Percentiles rank a stretch among this genome's conserved stretches.
Evolutionary conservation across 2,329 filamentous ascomycete genomes (phyloP).

Genomic region (Fusarium dlaminii): DNA sequence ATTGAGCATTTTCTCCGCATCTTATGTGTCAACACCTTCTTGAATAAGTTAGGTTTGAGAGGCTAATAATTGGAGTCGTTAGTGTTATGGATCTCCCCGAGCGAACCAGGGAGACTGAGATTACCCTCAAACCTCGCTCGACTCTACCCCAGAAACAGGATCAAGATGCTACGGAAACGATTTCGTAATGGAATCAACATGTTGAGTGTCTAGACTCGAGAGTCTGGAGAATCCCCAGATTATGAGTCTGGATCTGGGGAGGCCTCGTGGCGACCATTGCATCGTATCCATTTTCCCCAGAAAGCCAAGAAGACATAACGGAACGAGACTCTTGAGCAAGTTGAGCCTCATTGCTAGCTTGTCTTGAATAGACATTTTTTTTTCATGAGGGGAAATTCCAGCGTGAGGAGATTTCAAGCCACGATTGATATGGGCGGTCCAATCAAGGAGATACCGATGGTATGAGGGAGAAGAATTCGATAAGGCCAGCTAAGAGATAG

Average conservation of each 20-base stretch:
- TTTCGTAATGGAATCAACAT: slow-evolving; percentile 35
- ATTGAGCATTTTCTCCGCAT: slow-evolving; percentile 27
- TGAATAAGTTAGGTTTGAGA: slow-evolving; percentile 15
- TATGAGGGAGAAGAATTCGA: background rate
- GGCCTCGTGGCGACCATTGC: slow-evolving; percentile 18
- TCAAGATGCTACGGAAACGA: slow-evolving; percentile 21
- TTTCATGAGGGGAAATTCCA: slow-evolving; percentile 25
- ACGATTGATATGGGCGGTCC: slow-evolving; percentile 18
- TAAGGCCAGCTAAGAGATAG: slow-evolving; percentile 12
- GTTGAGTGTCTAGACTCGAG: slow-evolving; percentile 22
- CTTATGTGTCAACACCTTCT: slow-evolving; percentile 28
- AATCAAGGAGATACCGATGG: slow-evolving; percentile 40
- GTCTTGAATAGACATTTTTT: background rate
- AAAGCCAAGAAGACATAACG: slow-evolving; percentile 29
- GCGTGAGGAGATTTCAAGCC: slow-evolving; percentile 24
- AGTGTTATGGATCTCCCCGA: slow-evolving; percentile 20
- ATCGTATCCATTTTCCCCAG: slow-evolving; percentile 32
- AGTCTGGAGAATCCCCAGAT: slow-evolving; percentile 34
- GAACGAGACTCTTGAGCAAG: slow-evolving; percentile 5
- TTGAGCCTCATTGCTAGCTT: slow-evolving; percentile 21
- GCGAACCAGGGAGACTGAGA: slow-evolving; percentile 17
- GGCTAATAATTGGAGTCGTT: slow-evolving; percentile 36
- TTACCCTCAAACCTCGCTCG: slow-evolving; percentile 9
- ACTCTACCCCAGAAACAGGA: slow-evolving; percentile 30
- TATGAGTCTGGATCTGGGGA: slow-evolving; percentile 14